Evolutionary conservation across 164 flowering plant species (phyloP), one percentile per base, ranked within the genome.

Genomic region (Magnolia changhungtana): DNA sequence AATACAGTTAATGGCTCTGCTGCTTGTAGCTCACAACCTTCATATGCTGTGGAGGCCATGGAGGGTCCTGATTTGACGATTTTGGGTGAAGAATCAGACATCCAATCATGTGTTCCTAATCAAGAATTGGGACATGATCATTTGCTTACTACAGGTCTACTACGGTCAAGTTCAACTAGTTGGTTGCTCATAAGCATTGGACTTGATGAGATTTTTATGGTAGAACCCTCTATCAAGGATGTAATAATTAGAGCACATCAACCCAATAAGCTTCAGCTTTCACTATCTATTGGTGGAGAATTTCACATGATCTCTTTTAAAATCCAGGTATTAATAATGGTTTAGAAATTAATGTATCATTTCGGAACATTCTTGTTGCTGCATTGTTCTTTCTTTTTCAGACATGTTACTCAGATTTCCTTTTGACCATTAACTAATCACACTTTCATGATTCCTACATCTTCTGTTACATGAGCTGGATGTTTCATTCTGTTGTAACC

Each of bases 261-360:
- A 65, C 37, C 79, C 52, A 83, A 78, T 73, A 83, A 85, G 70
- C 84, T 94, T 67, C 78, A 72, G 7, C 81, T 85, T 73, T 84
- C 89, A 63, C 77, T 91, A 73, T 87, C 91, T 73, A 76, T 87
- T 78, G 89, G 83, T 8, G 84, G 83, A 72, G 87, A 86, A 2
- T 85, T 86, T 61, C 88, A 76, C 77, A 72, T 74, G 59, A 69
- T 93, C 66, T 85, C 80, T 74, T 90, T 88, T 83, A 67, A 74
- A 51, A 82, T 88, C 59, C 90, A 96, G 99, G 99, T 96, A 75
- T 79, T 73, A 16, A 63, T 78, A 7, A 74, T 58, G 21, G n/a
- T 23, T 50, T 37, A 23, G 31, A 70, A 66, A 23, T 73, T 18
- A 19, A 27, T 11, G 23, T 45, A 58, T n/a, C 29, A 31, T 8